These are phyloP conservation scores for Asterophora parasitica DNA, from an alignment of 768 basidiomycete genomes.

Conservation along the genomic window DNA sequence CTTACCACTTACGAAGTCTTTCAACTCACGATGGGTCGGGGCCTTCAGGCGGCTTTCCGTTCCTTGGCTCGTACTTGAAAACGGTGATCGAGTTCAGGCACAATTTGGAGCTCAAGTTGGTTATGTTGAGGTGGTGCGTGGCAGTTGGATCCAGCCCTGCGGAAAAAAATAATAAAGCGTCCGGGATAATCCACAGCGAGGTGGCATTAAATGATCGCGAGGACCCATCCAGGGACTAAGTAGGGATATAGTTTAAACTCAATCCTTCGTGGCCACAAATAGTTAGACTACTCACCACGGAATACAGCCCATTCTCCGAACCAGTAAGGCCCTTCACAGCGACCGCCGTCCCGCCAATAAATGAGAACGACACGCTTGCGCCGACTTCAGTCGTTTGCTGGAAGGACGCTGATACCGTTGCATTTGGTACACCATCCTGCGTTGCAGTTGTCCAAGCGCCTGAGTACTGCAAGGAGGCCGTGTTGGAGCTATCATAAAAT, in stretches of 20 bases:
- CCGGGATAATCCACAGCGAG: constrained; percentile 14
- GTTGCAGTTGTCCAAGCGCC: constrained; percentile 10
- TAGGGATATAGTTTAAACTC: neutral
- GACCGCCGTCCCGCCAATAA: constrained; percentile 15
- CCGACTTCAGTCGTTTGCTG: constrained; percentile 10
- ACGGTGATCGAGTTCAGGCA: constrained; percentile 17
- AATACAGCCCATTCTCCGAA: constrained; percentile 15
- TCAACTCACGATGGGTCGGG: constrained; percentile 5
- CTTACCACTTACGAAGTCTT: neutral
- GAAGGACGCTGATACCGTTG: constrained; percentile 14
- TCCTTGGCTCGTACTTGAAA: constrained; percentile 10
- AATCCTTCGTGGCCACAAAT: neutral
- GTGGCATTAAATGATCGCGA: constrained; percentile 13
- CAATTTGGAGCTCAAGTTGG: constrained; percentile 13
- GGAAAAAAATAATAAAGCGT: constrained; percentile 16
- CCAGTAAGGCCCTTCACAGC: constrained; percentile 13
- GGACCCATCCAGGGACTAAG: constrained; percentile 15
- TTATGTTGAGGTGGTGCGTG: constrained; percentile 14
- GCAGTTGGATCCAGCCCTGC: constrained; percentile 14
- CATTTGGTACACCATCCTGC: constrained; percentile 16
- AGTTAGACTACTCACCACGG: constrained; percentile 11
- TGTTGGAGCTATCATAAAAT: constrained; percentile 15
- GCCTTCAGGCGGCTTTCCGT: neutral
- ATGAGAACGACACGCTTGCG: constrained; percentile 16
- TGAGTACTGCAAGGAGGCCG: constrained; percentile 8